Conservation (phyloP, 148 eudicot species). For the Arctostaphylos glauca region DNA sequence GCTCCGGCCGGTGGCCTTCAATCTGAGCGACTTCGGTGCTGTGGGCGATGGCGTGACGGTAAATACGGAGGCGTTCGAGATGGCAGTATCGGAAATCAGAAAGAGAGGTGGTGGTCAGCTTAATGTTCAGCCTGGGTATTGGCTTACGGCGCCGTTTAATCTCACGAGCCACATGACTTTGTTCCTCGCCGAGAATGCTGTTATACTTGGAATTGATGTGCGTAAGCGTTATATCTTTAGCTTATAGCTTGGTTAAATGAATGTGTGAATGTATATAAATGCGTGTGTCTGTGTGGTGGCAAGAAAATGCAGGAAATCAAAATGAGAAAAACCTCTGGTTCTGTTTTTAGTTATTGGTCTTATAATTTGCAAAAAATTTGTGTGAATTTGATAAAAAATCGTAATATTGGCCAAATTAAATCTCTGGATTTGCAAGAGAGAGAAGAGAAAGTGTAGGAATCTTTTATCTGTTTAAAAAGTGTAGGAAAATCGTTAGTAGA, state of each 20-base stretch:
- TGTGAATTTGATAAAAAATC: neutral
- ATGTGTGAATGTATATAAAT: neutral
- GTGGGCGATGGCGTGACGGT: conserved; percentile 73
- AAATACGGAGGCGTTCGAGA: conserved; percentile 81
- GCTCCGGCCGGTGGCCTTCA: conserved; percentile 59
- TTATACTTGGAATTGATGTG: conserved; percentile 81
- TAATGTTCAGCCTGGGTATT: conserved; percentile 73
- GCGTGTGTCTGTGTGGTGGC: neutral
- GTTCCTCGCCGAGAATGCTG: conserved; percentile 81
- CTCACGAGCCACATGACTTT: conserved; percentile 82
- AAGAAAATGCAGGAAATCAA: neutral
- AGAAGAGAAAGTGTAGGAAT: neutral
- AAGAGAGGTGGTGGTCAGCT: conserved; percentile 88
- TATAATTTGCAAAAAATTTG: neutral
- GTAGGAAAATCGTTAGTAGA: neutral
- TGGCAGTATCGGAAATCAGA: conserved; percentile 57
- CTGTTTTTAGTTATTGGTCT: neutral
- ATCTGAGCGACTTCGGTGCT: conserved; percentile 76
- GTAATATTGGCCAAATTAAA: neutral
- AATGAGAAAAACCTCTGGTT: neutral
- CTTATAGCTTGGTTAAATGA: neutral
- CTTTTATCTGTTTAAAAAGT: neutral
- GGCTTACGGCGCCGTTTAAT: conserved; percentile 95
- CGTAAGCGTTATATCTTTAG: conserved; percentile 19
- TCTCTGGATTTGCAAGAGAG: neutral